Percentiles rank a stretch among this genome's conserved stretches.
Evolutionary conservation across 78 protist species (phyloP).

Genomic region (Acrasis kona): DNA sequence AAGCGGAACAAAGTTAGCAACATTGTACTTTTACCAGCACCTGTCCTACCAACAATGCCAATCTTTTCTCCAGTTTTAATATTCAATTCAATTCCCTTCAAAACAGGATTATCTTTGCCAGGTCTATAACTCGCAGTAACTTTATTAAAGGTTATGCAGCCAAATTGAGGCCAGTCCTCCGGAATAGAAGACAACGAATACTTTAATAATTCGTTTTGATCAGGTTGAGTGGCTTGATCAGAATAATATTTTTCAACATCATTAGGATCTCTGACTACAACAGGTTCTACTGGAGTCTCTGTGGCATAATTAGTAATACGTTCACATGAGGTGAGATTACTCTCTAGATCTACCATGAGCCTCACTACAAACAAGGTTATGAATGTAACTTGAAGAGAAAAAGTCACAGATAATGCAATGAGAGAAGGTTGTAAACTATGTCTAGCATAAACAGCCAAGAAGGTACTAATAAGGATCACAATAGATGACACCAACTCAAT

Average conservation of each 20-base stretch:
- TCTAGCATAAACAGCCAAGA: slow-evolving; percentile 7
- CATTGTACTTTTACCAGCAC: slow-evolving; percentile 80
- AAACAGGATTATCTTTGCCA: background rate
- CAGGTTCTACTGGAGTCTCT: slow-evolving; percentile 16
- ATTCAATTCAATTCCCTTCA: slow-evolving; percentile 33
- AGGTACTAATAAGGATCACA: slow-evolving; percentile 26
- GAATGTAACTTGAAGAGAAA: background rate
- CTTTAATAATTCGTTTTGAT: slow-evolving; percentile 6
- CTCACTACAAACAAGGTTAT: slow-evolving; percentile 1
- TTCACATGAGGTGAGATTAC: slow-evolving; percentile 34
- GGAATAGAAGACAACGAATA: background rate
- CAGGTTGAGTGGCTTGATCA: background rate
- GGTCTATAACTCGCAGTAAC: slow-evolving; percentile 17
- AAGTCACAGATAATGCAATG: slow-evolving; percentile 16
- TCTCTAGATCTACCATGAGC: slow-evolving; percentile 21
- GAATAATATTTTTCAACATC: background rate
- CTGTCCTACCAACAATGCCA: slow-evolving; percentile 94
- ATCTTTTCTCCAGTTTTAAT: slow-evolving; percentile 57
- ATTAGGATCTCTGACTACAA: background rate
- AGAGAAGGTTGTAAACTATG: slow-evolving; percentile 4
- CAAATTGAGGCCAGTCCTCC: slow-evolving; percentile 14
- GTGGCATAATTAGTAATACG: slow-evolving; percentile 29
- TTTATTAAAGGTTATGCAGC: slow-evolving; percentile 12
- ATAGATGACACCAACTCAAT: slow-evolving; percentile 46
- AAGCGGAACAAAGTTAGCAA: slow-evolving; percentile 71